Base-by-base conservation (phyloP, 2,329 filamentous ascomycete genomes). In the Myriosclerotinia scirpicola region DNA sequence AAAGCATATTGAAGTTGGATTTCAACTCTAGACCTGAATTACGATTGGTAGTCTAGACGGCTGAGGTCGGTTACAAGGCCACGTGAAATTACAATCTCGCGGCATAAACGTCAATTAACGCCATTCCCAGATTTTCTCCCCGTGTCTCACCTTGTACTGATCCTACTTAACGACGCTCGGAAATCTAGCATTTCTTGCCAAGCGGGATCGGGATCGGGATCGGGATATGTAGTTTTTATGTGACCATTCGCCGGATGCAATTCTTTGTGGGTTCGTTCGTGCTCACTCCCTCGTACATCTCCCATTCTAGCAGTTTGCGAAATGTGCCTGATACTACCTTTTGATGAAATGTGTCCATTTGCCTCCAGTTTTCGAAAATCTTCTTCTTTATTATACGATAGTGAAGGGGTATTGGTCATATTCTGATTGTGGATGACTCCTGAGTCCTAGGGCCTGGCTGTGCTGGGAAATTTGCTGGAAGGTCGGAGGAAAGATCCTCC, bases 61-160 rank as follows among this genome's bases (percentile, higher is more conserved):
- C 11, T 9, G 17, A 30, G 48, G 48, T 42, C 48, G 26, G 36
- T 38, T 40, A 17, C 11, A 30, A 17, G 48, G 48, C 48, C 60
- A 54, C 48, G 38, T 53, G 38, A 63, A 40, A 54, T 63, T 54
- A 54, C 22, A 63, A 46, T 22, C 61, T 44, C 38, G 55, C 56
- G 64, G 64, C 64, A 48, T 42, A 48, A n/a, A 66, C 20, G 17
- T 53, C 26, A 46, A 53, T 17, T 8, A 40, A 42, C 36, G 46
- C 46, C 38, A 53, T 54, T 61, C 46, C 46, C 55, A 50, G 40
- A 58, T 61, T 20, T 20, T 40, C n/a, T 48, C 14, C n/a, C 44
- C 6, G 26, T 26, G 30, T 56, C 14, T 26, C 38, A 38, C 14
- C 40, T 8, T 46, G 38, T 48, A 17, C 58, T 40, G 40, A 6